Evolutionary conservation across 768 basidiomycete genomes (phyloP), one percentile per base, ranked within the genome.

Genomic region (Termitomyces sp.): DNA sequence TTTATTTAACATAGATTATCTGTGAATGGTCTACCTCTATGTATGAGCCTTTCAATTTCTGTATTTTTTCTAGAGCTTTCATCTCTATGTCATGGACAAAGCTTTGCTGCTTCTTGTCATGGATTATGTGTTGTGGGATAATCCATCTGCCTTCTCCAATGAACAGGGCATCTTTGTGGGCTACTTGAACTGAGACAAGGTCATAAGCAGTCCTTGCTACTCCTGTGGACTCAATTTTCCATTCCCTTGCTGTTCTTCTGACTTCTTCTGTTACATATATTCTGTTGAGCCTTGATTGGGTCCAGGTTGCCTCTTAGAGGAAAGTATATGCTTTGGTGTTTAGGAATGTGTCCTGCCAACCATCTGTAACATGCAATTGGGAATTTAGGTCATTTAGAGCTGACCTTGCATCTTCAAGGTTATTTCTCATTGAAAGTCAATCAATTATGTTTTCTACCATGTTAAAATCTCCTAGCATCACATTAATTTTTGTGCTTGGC

Each of bases 401-500:
- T 0, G 61, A 33, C 0, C 58, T 51, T 1, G 68, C 57, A 0
- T 10, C 12, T 1, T 45, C 13, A 0, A 56, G 24, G 36, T 79
- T 75, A 0, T 16, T 1, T 0, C 60, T 58, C 0, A 55, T 37
- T 2, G 78, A 78, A 0, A 75, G 45, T 0, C 74, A 9, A 54
- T 81, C 79, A 0, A 79, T 55, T 0, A 59, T 18, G 1, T 76
- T 72, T 53, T 81, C 75, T 0, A 74, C 71, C 2, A 80, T 34
- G 61, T 82, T 81, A 42, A 74, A 74, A 57, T 82, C 78, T 0
- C 79, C 78, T 0, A 72, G 33, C 47, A 82, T 56, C 0, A 78
- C 14, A 32, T 80, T 72, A 4, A 70, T 72, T 46, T 51, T 62
- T 8, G 58, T 57, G 3, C 56, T 52, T 1, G 53, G 57, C 39